Conservation (phyloP, 2,329 filamentous ascomycete species). For the Fonsecaea multimorphosa region DNA sequence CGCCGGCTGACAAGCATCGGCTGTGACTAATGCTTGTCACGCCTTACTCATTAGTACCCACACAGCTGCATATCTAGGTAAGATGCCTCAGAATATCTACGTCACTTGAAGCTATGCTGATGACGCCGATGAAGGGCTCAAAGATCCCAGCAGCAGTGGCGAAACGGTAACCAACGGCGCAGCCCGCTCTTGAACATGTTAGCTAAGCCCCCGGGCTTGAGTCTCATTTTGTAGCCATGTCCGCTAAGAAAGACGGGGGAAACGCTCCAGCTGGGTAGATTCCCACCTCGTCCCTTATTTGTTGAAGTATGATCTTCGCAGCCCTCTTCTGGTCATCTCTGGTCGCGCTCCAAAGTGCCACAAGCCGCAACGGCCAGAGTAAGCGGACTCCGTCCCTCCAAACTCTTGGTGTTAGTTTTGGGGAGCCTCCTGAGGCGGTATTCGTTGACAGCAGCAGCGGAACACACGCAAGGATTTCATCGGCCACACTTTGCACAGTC, state of each 20-base stretch:
- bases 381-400: slow-evolving; percentile 35
- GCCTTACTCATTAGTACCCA: not conserved
- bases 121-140: not conserved
- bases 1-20: no score
- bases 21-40: not conserved
- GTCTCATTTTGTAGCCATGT: not conserved
- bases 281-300: slow-evolving; percentile 20
- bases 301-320: slow-evolving; percentile 7
- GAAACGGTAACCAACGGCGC: not conserved
- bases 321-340: slow-evolving; percentile 22
- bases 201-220: not conserved
- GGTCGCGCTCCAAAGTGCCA: slow-evolving; percentile 15
- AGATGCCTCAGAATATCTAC: not conserved
- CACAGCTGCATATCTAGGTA: not conserved
- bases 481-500: slow-evolving; percentile 18
- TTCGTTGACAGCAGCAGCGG: slow-evolving; percentile 6
- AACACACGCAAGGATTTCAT: slow-evolving; percentile 23
- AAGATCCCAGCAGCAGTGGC: not conserved
- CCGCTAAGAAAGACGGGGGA: not conserved
- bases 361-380: slow-evolving; percentile 32
- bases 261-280: slow-evolving; percentile 12
- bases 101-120: not conserved
- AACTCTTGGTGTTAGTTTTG: slow-evolving; percentile 4
- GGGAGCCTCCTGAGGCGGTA: not conserved
- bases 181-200: not conserved